These are phyloP conservation scores for Nicotiana tomentosiformis DNA, from an alignment of 257 asterid species.

Conservation along the genomic window DNA sequence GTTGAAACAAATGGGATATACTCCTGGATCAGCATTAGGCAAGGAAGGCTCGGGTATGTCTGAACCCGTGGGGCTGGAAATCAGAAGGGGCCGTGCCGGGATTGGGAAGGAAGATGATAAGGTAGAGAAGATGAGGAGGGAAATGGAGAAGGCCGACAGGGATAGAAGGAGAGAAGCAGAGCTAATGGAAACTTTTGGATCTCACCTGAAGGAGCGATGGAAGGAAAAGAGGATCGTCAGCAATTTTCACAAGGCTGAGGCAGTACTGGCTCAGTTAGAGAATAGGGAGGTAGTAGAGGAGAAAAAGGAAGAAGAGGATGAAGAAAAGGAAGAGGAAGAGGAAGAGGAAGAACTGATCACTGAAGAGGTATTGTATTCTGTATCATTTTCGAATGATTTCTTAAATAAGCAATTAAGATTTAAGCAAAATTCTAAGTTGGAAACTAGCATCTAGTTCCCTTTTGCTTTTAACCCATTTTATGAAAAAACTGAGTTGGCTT, in stretches of 20 bases:
- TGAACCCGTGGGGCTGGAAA: slow-evolving; percentile 73
- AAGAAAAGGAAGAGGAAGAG: slow-evolving; percentile 41
- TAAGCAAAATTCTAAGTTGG: not conserved
- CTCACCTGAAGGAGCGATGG: slow-evolving; percentile 80
- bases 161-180: slow-evolving; percentile 43
- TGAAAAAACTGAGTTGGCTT: not conserved
- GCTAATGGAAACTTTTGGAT: slow-evolving; percentile 66
- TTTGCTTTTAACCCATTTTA: not conserved
- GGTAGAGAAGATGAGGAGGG: slow-evolving; percentile 59
- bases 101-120: slow-evolving; percentile 73
- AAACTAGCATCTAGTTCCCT: not conserved
- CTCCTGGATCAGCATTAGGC: slow-evolving; percentile 87
- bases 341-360: slow-evolving; percentile 64
- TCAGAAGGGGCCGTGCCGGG: slow-evolving; percentile 83
- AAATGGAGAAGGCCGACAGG: slow-evolving; percentile 43
- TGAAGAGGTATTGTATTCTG: slow-evolving; percentile 51
- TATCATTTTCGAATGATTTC: not conserved
- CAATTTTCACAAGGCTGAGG: slow-evolving; percentile 77
- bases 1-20: slow-evolving; percentile 91
- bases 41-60: slow-evolving; percentile 76
- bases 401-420: not conserved
- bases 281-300: slow-evolving; percentile 61
- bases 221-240: slow-evolving; percentile 53
- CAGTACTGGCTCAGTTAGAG: slow-evolving; percentile 85
- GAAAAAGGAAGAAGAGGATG: slow-evolving; percentile 55